Evolutionary conservation across 345 rosid genomes (phyloP).

Genomic region (Fremontodendron californicum): DNA sequence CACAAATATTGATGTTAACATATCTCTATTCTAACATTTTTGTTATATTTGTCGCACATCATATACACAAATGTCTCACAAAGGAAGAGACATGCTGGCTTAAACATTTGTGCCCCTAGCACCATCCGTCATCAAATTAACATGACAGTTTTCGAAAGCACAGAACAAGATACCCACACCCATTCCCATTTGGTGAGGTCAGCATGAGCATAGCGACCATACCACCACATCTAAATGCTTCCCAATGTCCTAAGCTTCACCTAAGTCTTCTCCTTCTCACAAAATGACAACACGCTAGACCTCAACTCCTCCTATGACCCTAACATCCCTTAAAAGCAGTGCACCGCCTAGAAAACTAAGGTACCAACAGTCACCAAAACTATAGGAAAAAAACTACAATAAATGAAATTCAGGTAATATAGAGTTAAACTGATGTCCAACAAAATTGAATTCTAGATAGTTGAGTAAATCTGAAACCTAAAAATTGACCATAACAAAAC

Average conservation of each 20-base stretch:
- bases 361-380: neutral
- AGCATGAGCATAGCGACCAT: neutral
- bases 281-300: neutral
- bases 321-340: neutral
- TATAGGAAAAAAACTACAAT: neutral
- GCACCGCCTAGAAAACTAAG: neutral
- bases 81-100: neutral
- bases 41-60: neutral
- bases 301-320: neutral
- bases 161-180: neutral
- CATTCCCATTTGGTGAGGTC: neutral
- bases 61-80: neutral
- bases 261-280: neutral
- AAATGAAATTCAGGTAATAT: neutral
- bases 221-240: neutral
- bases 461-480: slow-evolving; percentile 22
- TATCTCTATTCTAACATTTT: neutral
- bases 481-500: neutral
- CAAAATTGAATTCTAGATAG: neutral
- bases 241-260: neutral
- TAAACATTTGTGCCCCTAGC: neutral
- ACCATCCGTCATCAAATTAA: neutral
- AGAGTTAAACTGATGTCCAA: neutral
- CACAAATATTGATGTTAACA: neutral
- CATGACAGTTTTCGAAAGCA: neutral